Conservation (phyloP, 768 basidiomycete genomes). For the Phylloporus sp. region DNA sequence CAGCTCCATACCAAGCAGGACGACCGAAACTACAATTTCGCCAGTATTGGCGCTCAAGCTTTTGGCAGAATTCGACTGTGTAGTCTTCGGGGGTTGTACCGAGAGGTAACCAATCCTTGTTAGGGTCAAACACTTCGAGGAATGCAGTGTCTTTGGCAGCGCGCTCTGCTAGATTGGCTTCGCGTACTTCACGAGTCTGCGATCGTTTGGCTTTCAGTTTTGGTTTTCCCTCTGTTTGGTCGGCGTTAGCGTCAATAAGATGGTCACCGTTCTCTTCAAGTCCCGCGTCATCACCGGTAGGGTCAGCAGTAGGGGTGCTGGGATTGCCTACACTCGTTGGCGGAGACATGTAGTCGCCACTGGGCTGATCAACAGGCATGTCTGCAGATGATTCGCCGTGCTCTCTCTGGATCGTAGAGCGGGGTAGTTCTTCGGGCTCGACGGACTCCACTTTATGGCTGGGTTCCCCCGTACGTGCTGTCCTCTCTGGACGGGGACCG, state of each 20-base stretch:
- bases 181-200: constrained; percentile 39
- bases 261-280: constrained; percentile 15
- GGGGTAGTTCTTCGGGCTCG: constrained; percentile 38
- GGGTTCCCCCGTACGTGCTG: constrained; percentile 42
- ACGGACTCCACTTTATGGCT: constrained; percentile 37
- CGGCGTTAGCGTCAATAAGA: constrained; percentile 7
- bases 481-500: constrained; percentile 35
- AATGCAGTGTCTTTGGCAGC: constrained; percentile 49
- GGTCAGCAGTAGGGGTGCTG: constrained; percentile 16
- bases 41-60: constrained; percentile 90
- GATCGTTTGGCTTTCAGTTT: constrained; percentile 43
- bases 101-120: constrained; percentile 74
- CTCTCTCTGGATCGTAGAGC: constrained; percentile 45
- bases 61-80: constrained; percentile 81
- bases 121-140: constrained; percentile 67
- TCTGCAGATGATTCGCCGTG: constrained; percentile 14
- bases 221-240: constrained; percentile 32
- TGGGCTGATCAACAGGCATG: constrained; percentile 5
- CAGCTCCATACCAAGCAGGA: constrained; percentile 97
- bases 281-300: constrained; percentile 10
- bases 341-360: constrained; percentile 23
- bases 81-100: constrained; percentile 75
- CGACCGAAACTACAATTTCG: constrained; percentile 83
- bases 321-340: constrained; percentile 25
- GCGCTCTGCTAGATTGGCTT: constrained; percentile 48